Evolutionary conservation across 106 monocot species (phyloP).

Genomic region (Dendrobium catenatum): DNA sequence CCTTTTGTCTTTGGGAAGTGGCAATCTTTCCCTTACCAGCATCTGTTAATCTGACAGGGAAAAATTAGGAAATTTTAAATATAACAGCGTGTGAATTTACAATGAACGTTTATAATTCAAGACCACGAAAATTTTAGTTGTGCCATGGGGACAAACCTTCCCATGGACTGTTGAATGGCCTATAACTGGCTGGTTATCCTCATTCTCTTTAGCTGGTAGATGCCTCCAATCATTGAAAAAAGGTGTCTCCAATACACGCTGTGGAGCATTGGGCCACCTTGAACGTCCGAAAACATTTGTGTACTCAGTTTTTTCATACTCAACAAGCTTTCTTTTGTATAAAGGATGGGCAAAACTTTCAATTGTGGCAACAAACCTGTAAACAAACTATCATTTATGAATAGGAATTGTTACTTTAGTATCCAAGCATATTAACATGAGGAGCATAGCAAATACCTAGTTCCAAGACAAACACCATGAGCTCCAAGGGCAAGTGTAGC

Average conservation of each 20-base stretch:
- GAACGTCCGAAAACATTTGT: too few species aligned
- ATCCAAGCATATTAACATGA: background rate
- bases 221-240: slow-evolving; percentile 45
- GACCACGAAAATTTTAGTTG: background rate
- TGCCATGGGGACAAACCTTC: slow-evolving; percentile 25
- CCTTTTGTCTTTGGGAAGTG: too few species aligned
- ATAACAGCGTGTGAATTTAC: background rate
- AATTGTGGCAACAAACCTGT: slow-evolving; percentile 56
- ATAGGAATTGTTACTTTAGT: background rate
- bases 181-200: slow-evolving; percentile 53
- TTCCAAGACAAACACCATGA: slow-evolving; percentile 67
- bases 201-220: slow-evolving; percentile 60
- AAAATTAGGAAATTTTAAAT: background rate
- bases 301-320: too few species aligned
- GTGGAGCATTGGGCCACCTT: slow-evolving; percentile 35
- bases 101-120: background rate
- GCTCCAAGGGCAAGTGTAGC: slow-evolving; percentile 72
- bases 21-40: too few species aligned
- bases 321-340: slow-evolving; percentile 8
- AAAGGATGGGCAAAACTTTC: slow-evolving; percentile 74
- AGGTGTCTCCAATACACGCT: slow-evolving; percentile 54
- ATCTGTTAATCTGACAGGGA: background rate
- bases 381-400: slow-evolving; percentile 8
- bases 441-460: slow-evolving; percentile 32
- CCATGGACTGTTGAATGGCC: slow-evolving; percentile 67